Conservation (phyloP, 176 grass and related monocot species). For the Eleusine coracana region DNA sequence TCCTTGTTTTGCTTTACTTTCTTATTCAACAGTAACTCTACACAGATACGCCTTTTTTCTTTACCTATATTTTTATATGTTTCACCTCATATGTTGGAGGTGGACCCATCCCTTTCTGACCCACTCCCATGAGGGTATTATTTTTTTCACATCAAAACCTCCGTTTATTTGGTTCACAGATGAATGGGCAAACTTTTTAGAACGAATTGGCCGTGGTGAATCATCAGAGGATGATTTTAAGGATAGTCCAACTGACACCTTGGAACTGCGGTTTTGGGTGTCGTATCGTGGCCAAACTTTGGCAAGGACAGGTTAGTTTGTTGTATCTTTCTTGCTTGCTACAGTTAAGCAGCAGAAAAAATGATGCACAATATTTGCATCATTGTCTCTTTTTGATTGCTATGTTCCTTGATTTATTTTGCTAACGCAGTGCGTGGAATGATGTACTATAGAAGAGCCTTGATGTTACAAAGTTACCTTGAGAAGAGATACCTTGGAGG, state of each 20-base stretch:
- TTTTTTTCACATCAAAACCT: conserved; percentile 18
- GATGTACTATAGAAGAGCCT: conserved; percentile 99
- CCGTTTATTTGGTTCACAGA: conserved; percentile 48
- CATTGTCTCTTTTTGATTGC: conserved; percentile 29
- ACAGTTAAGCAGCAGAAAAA: neutral
- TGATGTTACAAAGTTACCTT: conserved; percentile 95
- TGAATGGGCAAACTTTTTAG: conserved; percentile 96
- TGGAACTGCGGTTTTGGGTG: conserved; percentile 97
- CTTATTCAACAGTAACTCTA: neutral
- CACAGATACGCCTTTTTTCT: neutral
- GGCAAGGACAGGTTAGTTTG: conserved; percentile 80
- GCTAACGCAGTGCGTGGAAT: conserved; percentile 80
- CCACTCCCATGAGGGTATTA: neutral
- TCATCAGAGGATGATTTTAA: conserved; percentile 76
- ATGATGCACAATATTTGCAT: conserved; percentile 19
- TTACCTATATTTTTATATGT: neutral
- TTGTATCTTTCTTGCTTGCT: conserved; percentile 25
- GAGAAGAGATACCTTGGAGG: conserved; percentile 86
- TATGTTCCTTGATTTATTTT: conserved; percentile 44
- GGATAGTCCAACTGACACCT: conserved; percentile 63
- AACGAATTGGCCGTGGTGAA: conserved; percentile 75
- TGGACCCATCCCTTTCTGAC: neutral
- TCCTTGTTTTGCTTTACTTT: neutral
- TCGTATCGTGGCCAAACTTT: conserved; percentile 98
- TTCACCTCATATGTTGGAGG: neutral